A percentile compares a stretch with the other conserved stretches of the same genome.
These are phyloP conservation scores for Acanthamoeba sp. DNA, from an alignment of 208 protist genomes.

Conservation along the genomic window DNA sequence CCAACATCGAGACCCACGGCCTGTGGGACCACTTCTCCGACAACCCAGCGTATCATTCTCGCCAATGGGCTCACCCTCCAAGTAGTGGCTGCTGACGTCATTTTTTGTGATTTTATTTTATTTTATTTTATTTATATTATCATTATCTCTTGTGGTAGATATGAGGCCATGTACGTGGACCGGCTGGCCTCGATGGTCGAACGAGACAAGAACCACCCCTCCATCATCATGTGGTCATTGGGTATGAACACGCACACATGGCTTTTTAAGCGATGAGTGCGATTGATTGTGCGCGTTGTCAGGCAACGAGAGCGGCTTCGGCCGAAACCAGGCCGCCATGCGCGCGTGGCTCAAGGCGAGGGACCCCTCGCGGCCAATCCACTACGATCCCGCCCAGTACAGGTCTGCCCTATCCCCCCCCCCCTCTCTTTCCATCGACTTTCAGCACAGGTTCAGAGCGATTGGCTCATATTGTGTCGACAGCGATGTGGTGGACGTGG, in stretches of 20 bases:
- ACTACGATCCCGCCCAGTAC: conserved; percentile 75
- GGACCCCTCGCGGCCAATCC: conserved; percentile 51
- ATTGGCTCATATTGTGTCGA: background rate
- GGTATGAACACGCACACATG: background rate
- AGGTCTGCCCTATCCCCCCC: background rate
- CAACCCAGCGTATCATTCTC: background rate
- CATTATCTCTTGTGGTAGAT: background rate
- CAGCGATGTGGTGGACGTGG: conserved; percentile 66
- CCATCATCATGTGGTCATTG: conserved; percentile 85
- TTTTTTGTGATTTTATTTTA: too few relatives aligned
- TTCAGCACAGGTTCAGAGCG: too few relatives aligned
- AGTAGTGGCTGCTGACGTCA: background rate
- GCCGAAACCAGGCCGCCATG: conserved; percentile 63
- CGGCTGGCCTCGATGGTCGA: conserved; percentile 62
- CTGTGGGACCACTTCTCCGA: conserved; percentile 55
- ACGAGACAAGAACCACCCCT: conserved; percentile 77
- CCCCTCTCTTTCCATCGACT: too few relatives aligned
- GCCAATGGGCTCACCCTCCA: too few relatives aligned
- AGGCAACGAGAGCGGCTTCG: conserved; percentile 84
- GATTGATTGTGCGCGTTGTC: background rate
- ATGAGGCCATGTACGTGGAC: conserved; percentile 55
- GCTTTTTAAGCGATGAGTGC: background rate
- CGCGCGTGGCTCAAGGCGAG: conserved; percentile 28
- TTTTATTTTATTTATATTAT: conserved; percentile 14
- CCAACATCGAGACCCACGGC: conserved; percentile 87